These are phyloP conservation scores for Fusarium proliferatum DNA, from an alignment of 2,329 filamentous ascomycete species.

Conservation along the genomic window DNA sequence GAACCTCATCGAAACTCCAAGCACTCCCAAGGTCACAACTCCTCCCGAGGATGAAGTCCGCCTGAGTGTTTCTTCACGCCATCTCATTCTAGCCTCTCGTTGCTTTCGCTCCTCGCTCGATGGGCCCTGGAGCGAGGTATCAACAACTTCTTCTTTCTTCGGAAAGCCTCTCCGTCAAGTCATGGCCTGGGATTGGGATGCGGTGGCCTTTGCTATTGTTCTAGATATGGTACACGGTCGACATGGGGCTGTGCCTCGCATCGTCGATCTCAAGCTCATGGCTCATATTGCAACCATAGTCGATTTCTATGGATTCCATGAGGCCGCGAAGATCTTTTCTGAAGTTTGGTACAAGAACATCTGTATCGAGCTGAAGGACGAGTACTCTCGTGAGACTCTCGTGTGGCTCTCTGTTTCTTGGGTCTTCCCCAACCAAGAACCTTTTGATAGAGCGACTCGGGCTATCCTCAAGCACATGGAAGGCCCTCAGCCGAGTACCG, in stretches of 20 bases:
- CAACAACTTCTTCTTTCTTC: background rate
- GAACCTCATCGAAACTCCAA: too few species aligned
- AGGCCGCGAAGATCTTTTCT: background rate
- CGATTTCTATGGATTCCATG: conserved; percentile 11
- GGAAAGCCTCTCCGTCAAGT: background rate
- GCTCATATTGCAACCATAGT: background rate
- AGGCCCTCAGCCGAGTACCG: background rate
- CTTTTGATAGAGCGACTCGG: accelerated
- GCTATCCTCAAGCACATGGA: background rate
- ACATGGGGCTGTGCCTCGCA: background rate
- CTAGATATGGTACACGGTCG: conserved; percentile 10
- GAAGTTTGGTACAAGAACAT: background rate
- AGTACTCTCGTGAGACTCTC: background rate
- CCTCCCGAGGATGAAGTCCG: background rate
- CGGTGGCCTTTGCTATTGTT: background rate
- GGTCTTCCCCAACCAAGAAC: accelerated
- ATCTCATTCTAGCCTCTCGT: background rate
- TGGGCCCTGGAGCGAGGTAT: background rate
- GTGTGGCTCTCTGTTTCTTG: background rate
- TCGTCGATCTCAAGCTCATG: background rate
- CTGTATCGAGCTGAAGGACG: background rate
- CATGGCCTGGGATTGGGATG: background rate
- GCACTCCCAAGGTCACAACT: background rate
- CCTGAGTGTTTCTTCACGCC: background rate
- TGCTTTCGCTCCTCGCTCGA: background rate